Base-by-base conservation (phyloP, 2,329 filamentous ascomycete genomes). In the Xylariaceae sp. region DNA sequence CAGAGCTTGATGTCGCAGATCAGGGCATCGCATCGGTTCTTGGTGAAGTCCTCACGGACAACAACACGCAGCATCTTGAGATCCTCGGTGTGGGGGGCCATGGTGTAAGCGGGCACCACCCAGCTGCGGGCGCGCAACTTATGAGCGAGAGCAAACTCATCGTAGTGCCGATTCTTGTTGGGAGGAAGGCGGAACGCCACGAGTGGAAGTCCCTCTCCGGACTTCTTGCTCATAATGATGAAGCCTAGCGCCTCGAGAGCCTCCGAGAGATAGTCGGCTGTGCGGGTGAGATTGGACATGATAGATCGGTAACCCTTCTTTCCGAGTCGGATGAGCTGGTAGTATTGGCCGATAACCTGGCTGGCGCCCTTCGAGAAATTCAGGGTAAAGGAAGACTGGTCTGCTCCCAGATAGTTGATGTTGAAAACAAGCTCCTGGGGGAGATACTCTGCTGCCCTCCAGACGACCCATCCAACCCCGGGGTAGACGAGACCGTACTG, bases 341-440 rank as follows among this genome's bases (percentile, higher is more conserved):
- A 96, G 73, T 96, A 97, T 70, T 97, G 92, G 22, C 88, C 92
- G 51, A 97, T 95, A 61, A 96, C 88, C 64, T 96, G 91, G 5
- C 86, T 89, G 11, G 92, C 92, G 46, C 91, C 91, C 67, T 95
- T 95, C 63, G 88, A 94, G 75, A 97, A 97, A 76, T 97, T 97
- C 48, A 97, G 82, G 0, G 92, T 96, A 72, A 96, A 96, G 3
- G 89, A 95, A 2, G 90, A 86, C 66, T 97, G 92, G 63, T 96
- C 89, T 10, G 92, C 91, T 40, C 92, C 92, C 5, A 96, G 85
- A 71, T 97, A 97, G 77, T 96, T 96, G 79, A 97, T 96, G 77
- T 95, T 96, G 80, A 97, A 97, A 59, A 97, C 89, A 19, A 96
- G 83, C 61, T 96, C 91, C 63, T 92, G 78, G 6, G 92, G 92